phyloP scores from a whole-genome alignment of 495 filamentous ascomycete genomes.

The Hypoxylon trugodes region DNA sequence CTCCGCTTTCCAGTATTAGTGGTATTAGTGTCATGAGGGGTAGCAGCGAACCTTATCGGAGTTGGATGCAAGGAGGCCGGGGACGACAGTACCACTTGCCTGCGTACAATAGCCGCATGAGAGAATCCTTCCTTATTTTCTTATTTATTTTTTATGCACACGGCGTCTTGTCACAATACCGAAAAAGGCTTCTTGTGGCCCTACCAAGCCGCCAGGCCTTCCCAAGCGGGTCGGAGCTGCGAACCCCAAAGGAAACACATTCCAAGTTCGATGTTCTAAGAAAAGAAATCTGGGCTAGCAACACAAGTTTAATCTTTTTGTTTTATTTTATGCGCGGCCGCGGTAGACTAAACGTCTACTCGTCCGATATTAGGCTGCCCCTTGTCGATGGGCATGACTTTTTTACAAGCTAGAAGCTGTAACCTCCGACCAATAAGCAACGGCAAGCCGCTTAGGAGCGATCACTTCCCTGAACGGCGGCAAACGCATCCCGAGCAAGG shows the following conservation, averaged over 20 bases:
- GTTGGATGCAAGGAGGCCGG: conserved; percentile 32
- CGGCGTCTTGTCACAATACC: conserved; percentile 20
- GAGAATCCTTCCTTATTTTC: conserved; percentile 21
- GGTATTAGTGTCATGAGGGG: conserved; percentile 41
- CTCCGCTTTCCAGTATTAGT: conserved; percentile 39
- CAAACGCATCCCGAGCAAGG: conserved; percentile 34
- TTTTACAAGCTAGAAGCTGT: conserved; percentile 9
- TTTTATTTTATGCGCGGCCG: conserved; percentile 27
- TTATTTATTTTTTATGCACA: conserved; percentile 2
- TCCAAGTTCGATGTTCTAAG: conserved; percentile 39
- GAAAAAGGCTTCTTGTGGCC: conserved; percentile 14
- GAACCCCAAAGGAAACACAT: conserved; percentile 31
- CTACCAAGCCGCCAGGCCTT: conserved; percentile 12
- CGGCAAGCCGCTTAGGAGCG: conserved; percentile 37
- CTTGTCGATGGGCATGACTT: conserved; percentile 7
- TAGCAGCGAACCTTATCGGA: conserved; percentile 38
- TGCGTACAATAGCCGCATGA: conserved; percentile 34
- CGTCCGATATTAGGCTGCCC: conserved; percentile 29
- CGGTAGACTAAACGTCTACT: conserved; percentile 33
- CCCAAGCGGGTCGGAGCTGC: conserved; percentile 25
- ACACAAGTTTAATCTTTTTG: conserved; percentile 26
- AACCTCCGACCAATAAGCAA: conserved; percentile 29
- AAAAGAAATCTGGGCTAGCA: conserved; percentile 33
- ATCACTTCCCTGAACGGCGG: conserved; percentile 42
- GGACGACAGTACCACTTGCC: conserved; percentile 7